These are phyloP conservation scores for Amanita jacksonii DNA, from an alignment of 768 basidiomycete species.

Conservation along the genomic window DNA sequence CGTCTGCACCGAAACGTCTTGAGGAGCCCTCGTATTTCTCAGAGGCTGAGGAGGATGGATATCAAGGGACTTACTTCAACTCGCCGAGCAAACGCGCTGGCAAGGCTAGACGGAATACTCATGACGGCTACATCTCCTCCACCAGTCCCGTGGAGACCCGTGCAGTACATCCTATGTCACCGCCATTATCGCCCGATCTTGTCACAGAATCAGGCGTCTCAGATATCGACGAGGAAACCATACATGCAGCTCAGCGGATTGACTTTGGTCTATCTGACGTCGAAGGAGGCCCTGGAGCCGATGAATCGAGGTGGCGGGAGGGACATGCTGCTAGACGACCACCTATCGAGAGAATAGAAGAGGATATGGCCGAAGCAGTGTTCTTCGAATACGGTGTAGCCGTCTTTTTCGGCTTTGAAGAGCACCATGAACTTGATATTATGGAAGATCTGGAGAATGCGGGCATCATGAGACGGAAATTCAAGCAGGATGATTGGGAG, in stretches of 20 bases:
- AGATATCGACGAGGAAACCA: constrained; percentile 4
- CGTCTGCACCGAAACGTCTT: constrained; percentile 50
- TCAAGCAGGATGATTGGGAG: constrained; percentile 74
- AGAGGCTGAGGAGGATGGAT: constrained; percentile 85
- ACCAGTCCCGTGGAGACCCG: constrained; percentile 32
- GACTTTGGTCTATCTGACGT: neutral
- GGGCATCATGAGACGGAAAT: constrained; percentile 51
- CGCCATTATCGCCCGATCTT: neutral
- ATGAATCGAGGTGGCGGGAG: neutral
- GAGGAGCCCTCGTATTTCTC: constrained; percentile 61
- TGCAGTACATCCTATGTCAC: constrained; percentile 10
- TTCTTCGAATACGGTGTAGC: constrained; percentile 86
- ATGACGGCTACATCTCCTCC: constrained; percentile 60
- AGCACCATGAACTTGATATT: constrained; percentile 70
- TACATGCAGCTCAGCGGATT: neutral
- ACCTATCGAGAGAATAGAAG: constrained; percentile 20
- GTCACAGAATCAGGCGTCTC: neutral
- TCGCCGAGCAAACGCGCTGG: constrained; percentile 23
- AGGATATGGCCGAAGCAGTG: constrained; percentile 61
- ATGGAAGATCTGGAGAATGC: constrained; percentile 77
- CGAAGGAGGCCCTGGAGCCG: neutral
- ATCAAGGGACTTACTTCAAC: constrained; percentile 78
- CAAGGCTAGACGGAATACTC: constrained; percentile 15
- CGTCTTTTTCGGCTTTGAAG: constrained; percentile 84
- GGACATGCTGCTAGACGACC: constrained; percentile 7